Evolutionary conservation across 2,329 filamentous ascomycete genomes (phyloP), one percentile per base, ranked within the genome.

Genomic region (Aureobasidium melanogenum): DNA sequence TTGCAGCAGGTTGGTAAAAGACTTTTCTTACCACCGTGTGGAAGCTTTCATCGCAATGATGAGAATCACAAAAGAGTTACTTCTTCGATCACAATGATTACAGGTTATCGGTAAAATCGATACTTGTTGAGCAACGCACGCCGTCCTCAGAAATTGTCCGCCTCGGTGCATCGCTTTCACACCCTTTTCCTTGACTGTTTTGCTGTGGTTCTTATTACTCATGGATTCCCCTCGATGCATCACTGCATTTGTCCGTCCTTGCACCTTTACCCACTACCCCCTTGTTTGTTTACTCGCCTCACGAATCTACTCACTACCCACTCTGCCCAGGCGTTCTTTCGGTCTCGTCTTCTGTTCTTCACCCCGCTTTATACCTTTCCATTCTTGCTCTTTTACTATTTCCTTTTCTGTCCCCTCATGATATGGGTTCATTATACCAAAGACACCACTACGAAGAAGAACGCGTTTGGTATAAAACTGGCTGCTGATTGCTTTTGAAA

Each of bases 361-460:
- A 41, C 32, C 43, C 50, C 36, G 47, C 47, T 54, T 50, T 56
- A 41, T 56, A 47, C 50, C 50, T 51, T 50, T 47, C 41, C 17
- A 48, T 60, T 43, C 41, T 36, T 62, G 51, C 9, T 50, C 52
- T 62, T 52, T 39, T 48, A 26, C 44, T 56, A 22, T 54, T 54
- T 43, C 38, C 24, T 55, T 43, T 43, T 28, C 38, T 32, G 51
- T 55, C 50, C 51, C 50, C 32, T 56, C 48, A 61, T 48, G 59
- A 47, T 30, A 48, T 48, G 43, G 55, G 22, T 55, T 24, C 22
- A 43, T 38, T 57, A 58, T 48, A 58, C 55, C 55, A 58, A 48
- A 46, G 41, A 44, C n/a, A 24, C 30, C 30, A 26, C 22, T 19
- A 46, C 39, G 30, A 57, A 32, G 41, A 44, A 43, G 26, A 19